phyloP scores from a whole-genome alignment of 805 yeast species.

The Myxozyma lipomycoides region DNA sequence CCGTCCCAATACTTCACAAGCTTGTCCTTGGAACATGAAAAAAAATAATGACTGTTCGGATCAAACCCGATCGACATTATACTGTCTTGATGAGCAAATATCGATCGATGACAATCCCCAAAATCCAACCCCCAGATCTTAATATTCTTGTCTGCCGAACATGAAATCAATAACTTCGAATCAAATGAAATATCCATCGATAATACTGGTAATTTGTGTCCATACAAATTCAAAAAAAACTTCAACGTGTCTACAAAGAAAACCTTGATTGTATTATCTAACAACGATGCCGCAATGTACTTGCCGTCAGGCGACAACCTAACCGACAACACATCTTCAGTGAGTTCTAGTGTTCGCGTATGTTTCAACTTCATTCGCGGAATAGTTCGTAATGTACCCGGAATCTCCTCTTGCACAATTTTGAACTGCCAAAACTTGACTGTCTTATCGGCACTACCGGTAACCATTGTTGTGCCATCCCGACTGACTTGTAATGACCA shows the following conservation, averaged over 20 bases:
- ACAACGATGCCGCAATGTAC: slow-evolving; percentile 73
- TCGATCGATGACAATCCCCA: slow-evolving; percentile 97
- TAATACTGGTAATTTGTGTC: slow-evolving; percentile 93
- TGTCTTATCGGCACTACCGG: slow-evolving; percentile 91
- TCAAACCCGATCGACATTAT: slow-evolving; percentile 83
- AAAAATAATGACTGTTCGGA: slow-evolving; percentile 82
- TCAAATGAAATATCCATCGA: slow-evolving; percentile 88
- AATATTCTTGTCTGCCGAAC: slow-evolving; percentile 95
- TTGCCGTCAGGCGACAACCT: slow-evolving; percentile 75
- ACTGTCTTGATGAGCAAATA: slow-evolving; percentile 95
- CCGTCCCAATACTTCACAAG: slow-evolving; percentile 97
- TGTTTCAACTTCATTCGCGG: slow-evolving; percentile 62
- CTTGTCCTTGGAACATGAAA: slow-evolving; percentile 86
- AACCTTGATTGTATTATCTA: slow-evolving; percentile 94
- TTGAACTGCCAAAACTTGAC: slow-evolving; percentile 86
- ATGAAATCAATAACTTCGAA: slow-evolving; percentile 80
- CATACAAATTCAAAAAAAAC: slow-evolving; percentile 83
- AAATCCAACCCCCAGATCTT: slow-evolving; percentile 98
- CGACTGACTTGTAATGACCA: slow-evolving; percentile 87
- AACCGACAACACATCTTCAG: slow-evolving; percentile 79
- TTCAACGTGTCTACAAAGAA: slow-evolving; percentile 83
- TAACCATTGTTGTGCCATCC: slow-evolving; percentile 78
- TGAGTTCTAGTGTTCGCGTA: slow-evolving; percentile 74
- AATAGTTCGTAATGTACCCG: slow-evolving; percentile 57
- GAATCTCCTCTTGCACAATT: slow-evolving; percentile 59